Conservation (phyloP, 345 rosid species). For the Bruguiera gymnorhiza region DNA sequence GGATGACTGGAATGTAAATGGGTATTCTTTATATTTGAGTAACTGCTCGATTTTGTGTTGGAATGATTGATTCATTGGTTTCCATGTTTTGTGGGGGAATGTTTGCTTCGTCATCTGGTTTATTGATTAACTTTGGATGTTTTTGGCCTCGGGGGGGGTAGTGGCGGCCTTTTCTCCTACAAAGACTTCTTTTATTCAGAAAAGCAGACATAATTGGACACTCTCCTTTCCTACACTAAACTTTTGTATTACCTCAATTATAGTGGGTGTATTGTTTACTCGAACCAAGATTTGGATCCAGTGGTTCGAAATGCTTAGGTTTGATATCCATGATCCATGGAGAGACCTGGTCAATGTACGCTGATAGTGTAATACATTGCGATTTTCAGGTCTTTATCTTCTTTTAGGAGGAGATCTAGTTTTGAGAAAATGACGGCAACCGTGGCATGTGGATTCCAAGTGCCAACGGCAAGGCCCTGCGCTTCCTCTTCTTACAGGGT, state of each 20-base stretch:
- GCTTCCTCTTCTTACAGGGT: slow-evolving; percentile 41
- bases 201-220: no score
- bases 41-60: background rate
- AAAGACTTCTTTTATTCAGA: no score
- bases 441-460: slow-evolving; percentile 55
- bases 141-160: no score
- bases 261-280: no score
- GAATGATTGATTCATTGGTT: background rate
- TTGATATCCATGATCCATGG: background rate
- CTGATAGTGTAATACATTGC: no score
- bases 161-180: no score
- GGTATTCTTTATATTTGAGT: slow-evolving; percentile 3
- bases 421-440: slow-evolving; percentile 54
- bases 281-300: no score
- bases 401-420: slow-evolving; percentile 18
- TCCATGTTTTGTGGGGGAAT: background rate
- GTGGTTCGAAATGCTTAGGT: no score
- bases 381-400: slow-evolving; percentile 24
- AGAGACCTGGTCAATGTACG: background rate
- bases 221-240: no score
- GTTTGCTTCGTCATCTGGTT: no score
- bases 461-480: slow-evolving; percentile 52
- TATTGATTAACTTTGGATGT: no score
- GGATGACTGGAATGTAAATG: slow-evolving; percentile 3
- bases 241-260: no score